These are phyloP conservation scores for Colletotrichum destructivum DNA, from an alignment of 2,329 filamentous ascomycete genomes.

Conservation along the genomic window DNA sequence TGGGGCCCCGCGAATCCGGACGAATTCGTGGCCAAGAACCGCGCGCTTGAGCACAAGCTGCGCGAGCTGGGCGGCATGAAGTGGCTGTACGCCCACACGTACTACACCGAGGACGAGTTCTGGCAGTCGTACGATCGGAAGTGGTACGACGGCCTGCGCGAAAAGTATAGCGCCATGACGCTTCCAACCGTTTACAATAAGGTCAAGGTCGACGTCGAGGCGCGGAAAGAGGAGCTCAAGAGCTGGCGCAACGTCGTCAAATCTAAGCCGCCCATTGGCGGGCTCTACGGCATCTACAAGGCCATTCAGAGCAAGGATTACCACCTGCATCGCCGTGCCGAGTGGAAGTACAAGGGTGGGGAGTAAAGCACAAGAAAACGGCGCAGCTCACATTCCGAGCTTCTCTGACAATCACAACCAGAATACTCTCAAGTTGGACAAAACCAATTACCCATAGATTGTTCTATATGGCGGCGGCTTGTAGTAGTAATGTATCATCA, in stretches of 20 bases:
- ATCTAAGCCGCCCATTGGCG: constrained; percentile 69
- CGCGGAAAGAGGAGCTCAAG: constrained; percentile 57
- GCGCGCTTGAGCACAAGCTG: constrained; percentile 79
- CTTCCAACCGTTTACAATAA: constrained; percentile 81
- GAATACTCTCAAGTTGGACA: not conserved
- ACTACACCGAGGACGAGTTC: constrained; percentile 82
- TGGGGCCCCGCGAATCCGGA: constrained; percentile 72
- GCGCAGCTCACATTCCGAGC: not conserved
- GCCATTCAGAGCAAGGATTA: constrained; percentile 72
- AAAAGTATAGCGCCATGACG: constrained; percentile 73
- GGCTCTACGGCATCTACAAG: constrained; percentile 72
- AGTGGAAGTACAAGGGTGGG: constrained; percentile 66
- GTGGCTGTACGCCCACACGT: constrained; percentile 90
- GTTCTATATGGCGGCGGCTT: not conserved
- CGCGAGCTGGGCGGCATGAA: constrained; percentile 82
- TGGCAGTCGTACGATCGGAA: constrained; percentile 73
- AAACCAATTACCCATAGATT: not conserved
- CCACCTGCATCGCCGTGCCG: constrained; percentile 65
- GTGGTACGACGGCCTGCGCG: constrained; percentile 75
- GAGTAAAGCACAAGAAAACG: constrained; percentile 10
- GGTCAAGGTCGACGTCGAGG: constrained; percentile 70
- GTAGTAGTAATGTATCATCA: constrained; percentile 23
- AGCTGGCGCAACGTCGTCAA: constrained; percentile 60
- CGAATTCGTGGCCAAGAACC: constrained; percentile 79
- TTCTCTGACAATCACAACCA: not conserved